Percentiles rank a stretch among this genome's conserved stretches.
Conservation (phyloP, 805 yeast species). For the Lipomyces chichibuensis region DNA sequence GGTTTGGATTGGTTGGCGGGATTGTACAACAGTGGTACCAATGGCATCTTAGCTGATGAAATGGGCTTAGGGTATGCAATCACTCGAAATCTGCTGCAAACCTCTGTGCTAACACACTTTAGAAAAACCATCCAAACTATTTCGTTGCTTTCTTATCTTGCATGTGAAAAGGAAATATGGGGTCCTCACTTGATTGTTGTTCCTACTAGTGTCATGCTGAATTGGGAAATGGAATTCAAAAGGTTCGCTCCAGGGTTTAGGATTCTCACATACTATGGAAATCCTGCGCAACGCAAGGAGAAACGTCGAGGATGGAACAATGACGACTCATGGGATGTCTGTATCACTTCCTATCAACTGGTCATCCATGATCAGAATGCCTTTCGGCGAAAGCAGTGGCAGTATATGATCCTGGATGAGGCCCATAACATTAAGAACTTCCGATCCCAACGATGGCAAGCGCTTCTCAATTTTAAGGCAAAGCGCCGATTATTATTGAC, state of each 20-base stretch:
- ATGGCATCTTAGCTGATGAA: slow-evolving; percentile 97
- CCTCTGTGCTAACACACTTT: slow-evolving; percentile 40
- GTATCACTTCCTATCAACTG: slow-evolving; percentile 94
- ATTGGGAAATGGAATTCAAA: slow-evolving; percentile 99
- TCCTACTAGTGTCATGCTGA: slow-evolving; percentile 95
- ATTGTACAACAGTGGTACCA: slow-evolving; percentile 85
- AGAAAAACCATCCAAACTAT: slow-evolving; percentile 92
- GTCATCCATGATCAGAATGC: slow-evolving; percentile 98
- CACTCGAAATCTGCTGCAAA: neutral
- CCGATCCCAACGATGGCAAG: slow-evolving; percentile 96
- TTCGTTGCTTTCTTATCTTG: slow-evolving; percentile 79
- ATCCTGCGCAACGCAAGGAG: slow-evolving; percentile 94
- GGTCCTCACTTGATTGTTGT: slow-evolving; percentile 97
- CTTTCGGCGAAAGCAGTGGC: slow-evolving; percentile 90
- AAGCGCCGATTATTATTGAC: slow-evolving; percentile 84
- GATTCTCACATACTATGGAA: slow-evolving; percentile 92
- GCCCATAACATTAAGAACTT: slow-evolving; percentile 98
- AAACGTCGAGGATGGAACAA: slow-evolving; percentile 98
- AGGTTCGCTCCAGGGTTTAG: slow-evolving; percentile 98
- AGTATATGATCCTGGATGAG: slow-evolving; percentile 94
- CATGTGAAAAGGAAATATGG: slow-evolving; percentile 93
- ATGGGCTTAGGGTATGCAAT: slow-evolving; percentile 77
- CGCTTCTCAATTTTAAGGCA: slow-evolving; percentile 88
- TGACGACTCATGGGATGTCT: slow-evolving; percentile 92
- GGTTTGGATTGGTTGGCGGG: slow-evolving; percentile 98